phyloP scores from a whole-genome alignment of 352 stramenopile species.

The Globisporangium carolinianum region DNA sequence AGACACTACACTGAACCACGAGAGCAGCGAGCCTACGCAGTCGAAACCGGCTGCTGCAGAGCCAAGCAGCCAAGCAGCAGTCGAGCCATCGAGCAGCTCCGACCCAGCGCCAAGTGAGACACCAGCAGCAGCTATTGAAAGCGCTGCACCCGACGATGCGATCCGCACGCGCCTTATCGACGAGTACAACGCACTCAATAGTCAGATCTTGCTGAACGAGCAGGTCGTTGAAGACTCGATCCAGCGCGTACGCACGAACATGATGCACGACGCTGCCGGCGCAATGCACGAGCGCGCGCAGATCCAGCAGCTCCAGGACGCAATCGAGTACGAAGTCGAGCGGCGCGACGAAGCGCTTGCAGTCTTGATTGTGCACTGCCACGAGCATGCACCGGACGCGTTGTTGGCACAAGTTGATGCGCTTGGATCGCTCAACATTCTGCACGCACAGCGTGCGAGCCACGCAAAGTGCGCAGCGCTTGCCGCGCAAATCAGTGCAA shows the following conservation, averaged over 20 bases:
- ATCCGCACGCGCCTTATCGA: conserved; percentile 13
- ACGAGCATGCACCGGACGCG: conserved; percentile 4
- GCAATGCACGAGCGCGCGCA: conserved; percentile 25
- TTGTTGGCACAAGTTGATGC: conserved; percentile 5
- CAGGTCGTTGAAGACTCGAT: conserved; percentile 22
- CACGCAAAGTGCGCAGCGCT: conserved; percentile 12
- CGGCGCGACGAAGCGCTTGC: conserved; percentile 33
- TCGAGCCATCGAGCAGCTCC: not conserved
- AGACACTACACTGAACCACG: not conserved
- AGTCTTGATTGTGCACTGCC: conserved; percentile 28
- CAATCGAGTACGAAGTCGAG: conserved; percentile 30
- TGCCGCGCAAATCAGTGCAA: conserved; percentile 5
- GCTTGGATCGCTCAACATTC: conserved; percentile 2
- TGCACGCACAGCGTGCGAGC: conserved; percentile 4
- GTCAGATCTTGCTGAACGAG: conserved; percentile 38
- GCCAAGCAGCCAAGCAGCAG: not conserved
- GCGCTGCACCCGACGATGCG: conserved; percentile 2
- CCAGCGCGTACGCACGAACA: conserved; percentile 15
- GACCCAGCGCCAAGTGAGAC: not conserved
- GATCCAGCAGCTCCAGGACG: conserved; percentile 26
- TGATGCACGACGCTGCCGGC: conserved; percentile 17
- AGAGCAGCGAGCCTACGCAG: not conserved
- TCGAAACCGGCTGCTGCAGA: not conserved
- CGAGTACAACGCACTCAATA: conserved; percentile 29
- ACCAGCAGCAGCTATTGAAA: conserved; percentile 2